phyloP scores from a whole-genome alignment of 768 basidiomycete genomes.

The Hemileccinum rubropunctum region DNA sequence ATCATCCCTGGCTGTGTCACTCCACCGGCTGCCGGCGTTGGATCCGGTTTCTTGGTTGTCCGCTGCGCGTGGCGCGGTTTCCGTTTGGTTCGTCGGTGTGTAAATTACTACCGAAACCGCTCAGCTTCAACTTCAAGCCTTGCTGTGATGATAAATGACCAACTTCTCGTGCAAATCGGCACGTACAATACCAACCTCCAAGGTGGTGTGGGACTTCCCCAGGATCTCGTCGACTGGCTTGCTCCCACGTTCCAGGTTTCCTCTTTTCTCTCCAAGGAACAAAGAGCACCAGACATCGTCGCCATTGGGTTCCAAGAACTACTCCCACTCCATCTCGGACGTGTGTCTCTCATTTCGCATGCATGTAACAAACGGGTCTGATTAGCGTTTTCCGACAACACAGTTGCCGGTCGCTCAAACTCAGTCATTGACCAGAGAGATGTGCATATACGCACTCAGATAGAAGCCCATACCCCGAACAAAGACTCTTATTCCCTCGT shows the following conservation, averaged over 20 bases:
- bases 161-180: slow-evolving; percentile 71
- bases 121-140: too few species aligned
- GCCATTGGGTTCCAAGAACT: slow-evolving; percentile 95
- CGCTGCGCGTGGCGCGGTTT: too few species aligned
- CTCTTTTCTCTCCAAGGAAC: slow-evolving; percentile 59
- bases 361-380: not conserved
- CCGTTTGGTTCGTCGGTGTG: too few species aligned
- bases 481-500: slow-evolving; percentile 77
- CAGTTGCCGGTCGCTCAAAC: slow-evolving; percentile 78
- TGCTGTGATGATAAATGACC: slow-evolving; percentile 19
- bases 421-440: slow-evolving; percentile 67
- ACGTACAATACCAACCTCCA: slow-evolving; percentile 93
- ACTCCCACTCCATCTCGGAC: slow-evolving; percentile 81
- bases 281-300: slow-evolving; percentile 77
- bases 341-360: slow-evolving; percentile 45
- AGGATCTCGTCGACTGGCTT: slow-evolving; percentile 92
- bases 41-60: too few species aligned
- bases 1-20: too few species aligned
- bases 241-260: slow-evolving; percentile 78
- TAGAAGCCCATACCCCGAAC: slow-evolving; percentile 67
- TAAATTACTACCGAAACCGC: too few species aligned
- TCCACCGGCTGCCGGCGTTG: too few species aligned
- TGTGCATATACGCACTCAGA: slow-evolving; percentile 69
- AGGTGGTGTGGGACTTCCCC: slow-evolving; percentile 66
- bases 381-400: slow-evolving; percentile 6